phyloP scores from a whole-genome alignment of 1,284 basidiomycete species.

The Leccinum fallax region DNA sequence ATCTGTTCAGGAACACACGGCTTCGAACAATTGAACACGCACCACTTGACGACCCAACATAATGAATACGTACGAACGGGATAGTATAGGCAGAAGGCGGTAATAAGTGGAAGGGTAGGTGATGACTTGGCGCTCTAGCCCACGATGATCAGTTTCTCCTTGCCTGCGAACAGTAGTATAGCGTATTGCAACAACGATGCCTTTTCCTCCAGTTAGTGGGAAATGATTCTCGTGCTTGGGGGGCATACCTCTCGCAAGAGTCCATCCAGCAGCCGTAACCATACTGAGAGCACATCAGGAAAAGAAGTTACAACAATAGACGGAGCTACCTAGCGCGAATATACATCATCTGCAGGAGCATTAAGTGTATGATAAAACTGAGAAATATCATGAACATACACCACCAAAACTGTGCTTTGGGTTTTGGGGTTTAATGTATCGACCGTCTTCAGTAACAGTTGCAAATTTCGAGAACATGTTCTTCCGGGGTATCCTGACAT shows the following conservation, averaged over 20 bases:
- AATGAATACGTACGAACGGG: constrained; percentile 73
- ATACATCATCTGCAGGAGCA: constrained; percentile 59
- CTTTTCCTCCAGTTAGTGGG: constrained; percentile 36
- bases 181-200: constrained; percentile 71
- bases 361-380: not conserved
- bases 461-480: constrained; percentile 81
- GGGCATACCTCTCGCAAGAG: constrained; percentile 55
- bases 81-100: constrained; percentile 70
- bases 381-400: constrained; percentile 42
- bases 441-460: constrained; percentile 65
- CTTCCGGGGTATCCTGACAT: constrained; percentile 70
- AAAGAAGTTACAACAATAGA: not conserved
- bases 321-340: constrained; percentile 58
- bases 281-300: constrained; percentile 44
- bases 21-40: constrained; percentile 19
- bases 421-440: constrained; percentile 71
- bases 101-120: constrained; percentile 70
- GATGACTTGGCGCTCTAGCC: constrained; percentile 67
- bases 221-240: not conserved
- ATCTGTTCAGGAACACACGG: not conserved
- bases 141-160: constrained; percentile 52
- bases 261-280: constrained; percentile 61
- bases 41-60: constrained; percentile 65
- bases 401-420: constrained; percentile 79
- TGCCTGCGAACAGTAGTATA: constrained; percentile 78